Evolutionary conservation across 1,284 basidiomycete genomes (phyloP).

Genomic region (Moniliophthora roreri): DNA sequence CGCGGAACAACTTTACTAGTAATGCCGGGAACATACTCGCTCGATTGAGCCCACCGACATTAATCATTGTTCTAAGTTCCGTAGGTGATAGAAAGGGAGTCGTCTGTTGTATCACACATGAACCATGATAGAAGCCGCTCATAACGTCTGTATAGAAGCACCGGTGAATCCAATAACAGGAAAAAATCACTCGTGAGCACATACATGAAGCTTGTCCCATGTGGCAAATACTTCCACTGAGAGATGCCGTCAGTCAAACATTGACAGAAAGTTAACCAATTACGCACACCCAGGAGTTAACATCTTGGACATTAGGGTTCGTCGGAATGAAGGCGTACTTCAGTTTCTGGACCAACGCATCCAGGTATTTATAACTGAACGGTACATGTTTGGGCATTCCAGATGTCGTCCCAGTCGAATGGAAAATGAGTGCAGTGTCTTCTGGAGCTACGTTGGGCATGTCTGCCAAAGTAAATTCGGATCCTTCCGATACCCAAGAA

Average conservation of each 20-base stretch:
- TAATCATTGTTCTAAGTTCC: background rate
- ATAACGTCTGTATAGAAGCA: background rate
- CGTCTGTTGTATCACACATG: background rate
- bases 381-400: constrained; percentile 30
- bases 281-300: constrained; percentile 3
- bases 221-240: constrained; percentile 1
- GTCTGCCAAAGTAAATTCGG: constrained; percentile 9
- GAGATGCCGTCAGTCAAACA: background rate
- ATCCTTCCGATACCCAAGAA: no score
- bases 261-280: background rate
- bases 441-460: constrained; percentile 15
- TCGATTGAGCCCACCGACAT: background rate
- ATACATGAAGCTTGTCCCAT: constrained; percentile 2
- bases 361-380: constrained; percentile 25
- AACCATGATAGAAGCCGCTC: background rate
- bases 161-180: background rate
- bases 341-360: constrained; percentile 20
- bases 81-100: background rate
- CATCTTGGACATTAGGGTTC: background rate
- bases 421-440: constrained; percentile 30
- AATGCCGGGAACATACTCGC: background rate
- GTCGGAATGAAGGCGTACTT: background rate
- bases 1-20: background rate
- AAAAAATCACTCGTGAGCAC: background rate
- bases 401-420: constrained; percentile 31